phyloP scores from a whole-genome alignment of 176 grass and related monocot species.

The Bromus sterilis region DNA sequence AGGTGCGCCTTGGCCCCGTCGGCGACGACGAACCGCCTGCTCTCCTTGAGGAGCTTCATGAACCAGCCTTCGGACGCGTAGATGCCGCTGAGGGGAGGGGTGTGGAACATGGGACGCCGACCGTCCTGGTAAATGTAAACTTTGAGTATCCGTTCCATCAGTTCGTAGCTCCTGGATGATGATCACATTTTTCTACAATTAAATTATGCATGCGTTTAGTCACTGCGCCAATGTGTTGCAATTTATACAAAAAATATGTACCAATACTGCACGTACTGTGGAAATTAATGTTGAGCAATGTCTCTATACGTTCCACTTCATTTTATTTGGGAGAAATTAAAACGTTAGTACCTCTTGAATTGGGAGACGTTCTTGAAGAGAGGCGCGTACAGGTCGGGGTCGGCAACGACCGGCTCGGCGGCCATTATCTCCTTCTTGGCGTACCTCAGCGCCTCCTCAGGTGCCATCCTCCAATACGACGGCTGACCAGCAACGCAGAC shows the following conservation, averaged over 20 bases:
- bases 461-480: slow-evolving; percentile 73
- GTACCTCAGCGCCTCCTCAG: slow-evolving; percentile 54
- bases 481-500: slow-evolving; percentile 26
- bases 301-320: too few relatives aligned
- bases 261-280: too few relatives aligned
- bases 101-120: slow-evolving; percentile 76
- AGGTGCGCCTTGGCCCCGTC: slow-evolving; percentile 53
- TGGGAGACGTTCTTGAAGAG: slow-evolving; percentile 80
- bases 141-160: slow-evolving; percentile 85
- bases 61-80: slow-evolving; percentile 83
- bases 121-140: slow-evolving; percentile 65
- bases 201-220: slow-evolving; percentile 1
- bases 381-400: slow-evolving; percentile 61
- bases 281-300: not conserved
- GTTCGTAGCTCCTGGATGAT: slow-evolving; percentile 74
- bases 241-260: not conserved
- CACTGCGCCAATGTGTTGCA: not conserved
- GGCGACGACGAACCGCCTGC: slow-evolving; percentile 30
- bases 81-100: slow-evolving; percentile 54
- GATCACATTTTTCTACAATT: slow-evolving; percentile 41
- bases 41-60: slow-evolving; percentile 80
- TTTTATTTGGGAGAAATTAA: too few relatives aligned
- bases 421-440: slow-evolving; percentile 59
- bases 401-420: slow-evolving; percentile 33
- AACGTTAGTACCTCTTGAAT: slow-evolving; percentile 92